Base-by-base conservation (phyloP, 2,329 filamentous ascomycete species). In the Cordyceps javanica region DNA sequence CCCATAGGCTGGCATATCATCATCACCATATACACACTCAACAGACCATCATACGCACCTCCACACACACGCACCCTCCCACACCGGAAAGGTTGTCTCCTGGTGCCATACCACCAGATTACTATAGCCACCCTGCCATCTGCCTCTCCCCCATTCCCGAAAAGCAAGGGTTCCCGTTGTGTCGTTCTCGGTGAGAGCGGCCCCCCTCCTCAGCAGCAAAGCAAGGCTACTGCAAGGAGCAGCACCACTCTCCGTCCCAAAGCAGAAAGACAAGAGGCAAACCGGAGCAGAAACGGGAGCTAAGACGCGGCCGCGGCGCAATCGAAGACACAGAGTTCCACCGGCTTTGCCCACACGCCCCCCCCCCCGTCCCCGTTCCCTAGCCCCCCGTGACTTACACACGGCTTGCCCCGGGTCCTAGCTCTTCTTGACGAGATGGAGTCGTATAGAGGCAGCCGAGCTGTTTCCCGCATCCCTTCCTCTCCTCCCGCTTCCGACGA, bases 351-450 rank as follows among this genome's bases (percentile, higher is more conserved):
- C 67, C 69, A 62, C 67, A 53, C 58, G 41, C 54, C 44, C 59
- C 56, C 25, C 28, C 39, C 38, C 23, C 25, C 34, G 25, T 21
- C 32, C 19, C 38, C 38, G 19, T 21, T n/a, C 8, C 38, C 38
- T 45, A 45, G 42, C 46, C 45, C 60, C 59, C 66, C 69, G 69
- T 73, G 72, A 72, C 72, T 72, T 72, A 72, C 66, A 45, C 39
- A 30, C 50, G 50, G 67, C 65, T 57, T 50, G 25, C 46, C 21
- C 48, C 67, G 72, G 23, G 39, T 19, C 34, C 42, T 32, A 46
- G 42, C 32, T 48, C n/a, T 41, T 11, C 26, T 13, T 44, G 67
- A 66, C 69, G 65, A 69, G 64, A 58, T 58, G 56, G 56, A 58
- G 56, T 52, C 56, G 34, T 57, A 41, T 36, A 39, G 45, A 41